Conservation (phyloP, 208 protist genomes). For the Herpetomonas tarakana region DNA sequence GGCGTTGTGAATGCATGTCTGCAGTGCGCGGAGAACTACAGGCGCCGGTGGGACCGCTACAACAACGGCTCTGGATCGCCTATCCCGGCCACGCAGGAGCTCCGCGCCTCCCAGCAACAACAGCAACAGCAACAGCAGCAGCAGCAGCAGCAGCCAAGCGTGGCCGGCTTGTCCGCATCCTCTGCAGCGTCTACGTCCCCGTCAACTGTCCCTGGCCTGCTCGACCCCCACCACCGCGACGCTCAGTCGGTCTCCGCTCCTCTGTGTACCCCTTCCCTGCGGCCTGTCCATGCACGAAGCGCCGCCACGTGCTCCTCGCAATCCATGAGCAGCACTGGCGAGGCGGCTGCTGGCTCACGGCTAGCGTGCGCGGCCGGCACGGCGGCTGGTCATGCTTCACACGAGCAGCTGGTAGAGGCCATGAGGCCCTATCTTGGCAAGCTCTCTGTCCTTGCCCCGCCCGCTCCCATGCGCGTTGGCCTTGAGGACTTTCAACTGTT, state of each 20-base stretch:
- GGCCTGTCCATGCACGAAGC: neutral
- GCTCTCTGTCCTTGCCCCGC: neutral
- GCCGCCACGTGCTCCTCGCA: neutral
- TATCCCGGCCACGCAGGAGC: too few species aligned
- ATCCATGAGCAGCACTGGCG: neutral
- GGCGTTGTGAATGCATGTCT: constrained; percentile 33
- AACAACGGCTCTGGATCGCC: too few species aligned
- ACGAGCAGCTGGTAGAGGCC: neutral
- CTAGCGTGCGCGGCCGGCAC: neutral
- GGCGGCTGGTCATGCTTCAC: neutral
- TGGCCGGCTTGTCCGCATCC: neutral
- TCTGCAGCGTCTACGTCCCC: neutral
- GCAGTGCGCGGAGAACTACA: constrained; percentile 67
- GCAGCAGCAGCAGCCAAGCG: too few species aligned
- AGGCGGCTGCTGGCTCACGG: neutral
- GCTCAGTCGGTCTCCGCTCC: too few species aligned
- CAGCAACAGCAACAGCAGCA: too few species aligned
- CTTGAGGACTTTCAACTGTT: constrained; percentile 87
- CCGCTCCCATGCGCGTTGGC: constrained; percentile 21
- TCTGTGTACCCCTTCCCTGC: neutral
- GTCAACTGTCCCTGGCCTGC: neutral
- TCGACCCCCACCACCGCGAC: neutral
- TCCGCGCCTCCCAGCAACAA: too few species aligned
- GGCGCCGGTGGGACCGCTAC: constrained; percentile 32
- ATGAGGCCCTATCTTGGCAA: neutral